Conservation (phyloP, 768 basidiomycete species). For the Suillus tomentosus region DNA sequence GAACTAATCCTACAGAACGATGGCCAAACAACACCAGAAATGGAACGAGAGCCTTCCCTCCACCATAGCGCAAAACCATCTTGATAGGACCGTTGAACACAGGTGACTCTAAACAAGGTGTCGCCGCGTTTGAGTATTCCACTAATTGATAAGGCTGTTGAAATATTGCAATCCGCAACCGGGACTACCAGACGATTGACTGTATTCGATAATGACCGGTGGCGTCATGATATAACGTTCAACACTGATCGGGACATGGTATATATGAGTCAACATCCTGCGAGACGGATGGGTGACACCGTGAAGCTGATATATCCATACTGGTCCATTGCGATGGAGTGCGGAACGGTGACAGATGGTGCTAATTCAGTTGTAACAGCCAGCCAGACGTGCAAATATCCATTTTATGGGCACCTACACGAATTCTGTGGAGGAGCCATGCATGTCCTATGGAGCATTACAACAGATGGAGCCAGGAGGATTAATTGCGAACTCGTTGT, state of each 20-base stretch:
- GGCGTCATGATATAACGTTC: neutral
- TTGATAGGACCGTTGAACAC: neutral
- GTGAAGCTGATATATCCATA: neutral
- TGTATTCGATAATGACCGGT: neutral
- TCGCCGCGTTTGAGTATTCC: neutral
- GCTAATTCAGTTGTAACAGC: no score
- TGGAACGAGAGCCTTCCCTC: neutral
- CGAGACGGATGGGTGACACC: neutral
- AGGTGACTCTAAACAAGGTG: neutral
- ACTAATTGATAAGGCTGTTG: neutral
- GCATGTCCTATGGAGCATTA: no score
- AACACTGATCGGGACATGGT: neutral
- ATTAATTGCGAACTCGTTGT: no score
- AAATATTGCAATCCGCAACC: conserved; percentile 1
- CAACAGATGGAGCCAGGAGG: no score
- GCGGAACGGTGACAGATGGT: neutral
- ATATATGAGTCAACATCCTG: neutral
- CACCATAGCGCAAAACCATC: no score
- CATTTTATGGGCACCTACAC: no score
- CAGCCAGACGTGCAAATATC: no score
- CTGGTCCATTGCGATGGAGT: neutral
- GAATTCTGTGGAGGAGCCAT: no score
- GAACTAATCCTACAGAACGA: neutral
- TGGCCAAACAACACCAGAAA: neutral
- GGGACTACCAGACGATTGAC: neutral